Conservation (phyloP, 441 rosid genomes). For the Syzygium syzygioides region DNA sequence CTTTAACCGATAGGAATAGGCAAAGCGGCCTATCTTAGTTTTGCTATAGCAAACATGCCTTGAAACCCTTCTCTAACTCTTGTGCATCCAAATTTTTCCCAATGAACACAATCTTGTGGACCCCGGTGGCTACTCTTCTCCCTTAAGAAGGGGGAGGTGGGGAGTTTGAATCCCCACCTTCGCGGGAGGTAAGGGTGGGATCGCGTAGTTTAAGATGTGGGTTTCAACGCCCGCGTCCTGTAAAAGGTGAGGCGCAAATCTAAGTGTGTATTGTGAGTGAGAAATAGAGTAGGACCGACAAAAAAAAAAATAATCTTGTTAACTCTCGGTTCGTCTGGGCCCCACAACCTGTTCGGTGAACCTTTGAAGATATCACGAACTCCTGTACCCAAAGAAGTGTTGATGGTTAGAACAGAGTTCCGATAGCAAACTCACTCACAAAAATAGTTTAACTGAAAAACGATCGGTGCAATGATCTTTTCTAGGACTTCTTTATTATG, state of each 20-base stretch:
- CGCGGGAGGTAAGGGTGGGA: no score
- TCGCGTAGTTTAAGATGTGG: no score
- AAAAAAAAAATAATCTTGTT: constrained; percentile 43
- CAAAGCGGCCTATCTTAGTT: background rate
- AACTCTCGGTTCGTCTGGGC: constrained; percentile 50
- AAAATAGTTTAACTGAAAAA: background rate
- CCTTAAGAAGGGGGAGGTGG: no score
- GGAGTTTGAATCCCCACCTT: no score
- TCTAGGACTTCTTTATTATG: background rate
- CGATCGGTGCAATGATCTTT: background rate
- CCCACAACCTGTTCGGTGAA: constrained; percentile 87
- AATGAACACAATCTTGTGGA: constrained; percentile 72
- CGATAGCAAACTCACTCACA: background rate
- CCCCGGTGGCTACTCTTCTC: no score
- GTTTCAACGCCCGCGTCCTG: no score
- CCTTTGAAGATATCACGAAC: constrained; percentile 97
- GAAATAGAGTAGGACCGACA: no score
- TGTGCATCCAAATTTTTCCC: constrained; percentile 76
- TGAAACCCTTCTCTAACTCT: constrained; percentile 81
- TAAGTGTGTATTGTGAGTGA: no score
- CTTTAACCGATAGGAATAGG: background rate
- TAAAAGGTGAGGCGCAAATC: no score
- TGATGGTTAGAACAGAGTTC: background rate
- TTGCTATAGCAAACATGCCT: constrained; percentile 60
- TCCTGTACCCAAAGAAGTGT: constrained; percentile 28